Evolutionary conservation across 2,329 filamentous ascomycete genomes (phyloP).

Genomic region (Aspergillus vadensis): DNA sequence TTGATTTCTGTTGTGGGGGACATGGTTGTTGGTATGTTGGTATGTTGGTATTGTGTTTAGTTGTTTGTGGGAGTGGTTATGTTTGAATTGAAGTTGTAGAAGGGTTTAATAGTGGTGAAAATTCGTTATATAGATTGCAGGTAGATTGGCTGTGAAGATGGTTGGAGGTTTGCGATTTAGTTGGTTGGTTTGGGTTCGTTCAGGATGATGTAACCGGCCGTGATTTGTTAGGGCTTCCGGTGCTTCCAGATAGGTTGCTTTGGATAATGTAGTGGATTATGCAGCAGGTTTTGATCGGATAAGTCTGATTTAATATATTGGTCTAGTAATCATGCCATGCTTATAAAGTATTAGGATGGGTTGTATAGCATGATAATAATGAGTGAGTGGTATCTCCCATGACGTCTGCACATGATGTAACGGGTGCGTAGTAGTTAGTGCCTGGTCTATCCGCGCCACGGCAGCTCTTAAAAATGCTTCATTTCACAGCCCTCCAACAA

Average conservation of each 20-base stretch:
- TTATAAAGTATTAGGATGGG: not conserved
- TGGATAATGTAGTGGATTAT: too few species aligned
- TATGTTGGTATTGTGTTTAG: not conserved
- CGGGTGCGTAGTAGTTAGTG: not conserved
- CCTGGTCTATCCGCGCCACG: not conserved
- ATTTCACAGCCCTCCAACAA: too few species aligned
- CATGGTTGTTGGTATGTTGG: too few species aligned
- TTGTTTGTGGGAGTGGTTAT: not conserved
- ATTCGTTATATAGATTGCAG: too few species aligned
- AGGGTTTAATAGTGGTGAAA: too few species aligned
- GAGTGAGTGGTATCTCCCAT: not conserved
- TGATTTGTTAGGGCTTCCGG: not conserved
- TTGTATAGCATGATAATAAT: not conserved
- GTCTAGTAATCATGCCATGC: not conserved
- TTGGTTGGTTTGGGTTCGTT: not conserved
- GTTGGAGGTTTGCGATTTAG: not conserved
- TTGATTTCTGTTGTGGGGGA: not conserved
- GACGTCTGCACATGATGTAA: conserved; percentile 17
- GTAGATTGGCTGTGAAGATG: too few species aligned
- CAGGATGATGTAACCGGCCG: not conserved
- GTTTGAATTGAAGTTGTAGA: not conserved
- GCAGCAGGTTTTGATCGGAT: too few species aligned
- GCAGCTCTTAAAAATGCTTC: not conserved
- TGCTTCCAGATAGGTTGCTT: not conserved
- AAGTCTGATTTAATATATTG: too few species aligned